Percentiles rank a stretch among this genome's conserved stretches.
Conservation (phyloP, 139 green algal species). For the Yamagishiella unicocca region DNA sequence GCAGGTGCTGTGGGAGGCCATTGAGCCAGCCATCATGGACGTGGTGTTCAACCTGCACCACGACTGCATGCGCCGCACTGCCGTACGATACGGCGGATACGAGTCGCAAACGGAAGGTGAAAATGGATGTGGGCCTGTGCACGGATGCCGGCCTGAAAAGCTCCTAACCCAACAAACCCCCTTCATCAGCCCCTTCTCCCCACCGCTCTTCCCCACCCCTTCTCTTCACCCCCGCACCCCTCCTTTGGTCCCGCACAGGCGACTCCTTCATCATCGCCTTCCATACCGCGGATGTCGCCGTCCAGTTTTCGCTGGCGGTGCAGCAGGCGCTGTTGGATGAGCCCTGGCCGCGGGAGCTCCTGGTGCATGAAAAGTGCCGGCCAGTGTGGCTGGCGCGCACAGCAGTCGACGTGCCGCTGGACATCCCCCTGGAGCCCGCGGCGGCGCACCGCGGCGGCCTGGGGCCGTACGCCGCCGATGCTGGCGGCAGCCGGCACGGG, state of each 20-base stretch:
- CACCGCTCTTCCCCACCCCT: neutral
- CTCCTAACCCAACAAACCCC: too few relatives aligned
- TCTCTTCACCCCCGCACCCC: neutral
- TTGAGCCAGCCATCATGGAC: constrained; percentile 30
- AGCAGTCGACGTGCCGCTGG: constrained; percentile 4
- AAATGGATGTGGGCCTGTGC: neutral
- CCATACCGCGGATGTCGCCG: constrained; percentile 56
- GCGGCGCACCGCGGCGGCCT: neutral
- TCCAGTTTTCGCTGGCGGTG: constrained; percentile 46
- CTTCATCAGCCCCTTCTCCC: neutral
- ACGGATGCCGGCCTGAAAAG: too few relatives aligned
- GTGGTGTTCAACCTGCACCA: constrained; percentile 50
- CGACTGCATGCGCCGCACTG: constrained; percentile 42
- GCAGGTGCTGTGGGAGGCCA: constrained; percentile 41
- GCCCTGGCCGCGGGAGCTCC: constrained; percentile 46
- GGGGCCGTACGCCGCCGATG: neutral
- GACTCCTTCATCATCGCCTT: constrained; percentile 70
- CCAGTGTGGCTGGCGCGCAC: constrained; percentile 27
- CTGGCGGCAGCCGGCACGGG: neutral
- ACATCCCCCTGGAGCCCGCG: neutral
- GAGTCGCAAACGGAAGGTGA: constrained; percentile 41
- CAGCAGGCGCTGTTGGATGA: constrained; percentile 48
- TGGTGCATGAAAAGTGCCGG: constrained; percentile 41
- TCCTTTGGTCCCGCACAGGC: neutral
- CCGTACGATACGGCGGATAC: constrained; percentile 13